Percentiles rank a stretch among this genome's conserved stretches.
Conservation (phyloP, 2,329 filamentous ascomycete genomes). For the Phyllosticta paracitricarpa region DNA sequence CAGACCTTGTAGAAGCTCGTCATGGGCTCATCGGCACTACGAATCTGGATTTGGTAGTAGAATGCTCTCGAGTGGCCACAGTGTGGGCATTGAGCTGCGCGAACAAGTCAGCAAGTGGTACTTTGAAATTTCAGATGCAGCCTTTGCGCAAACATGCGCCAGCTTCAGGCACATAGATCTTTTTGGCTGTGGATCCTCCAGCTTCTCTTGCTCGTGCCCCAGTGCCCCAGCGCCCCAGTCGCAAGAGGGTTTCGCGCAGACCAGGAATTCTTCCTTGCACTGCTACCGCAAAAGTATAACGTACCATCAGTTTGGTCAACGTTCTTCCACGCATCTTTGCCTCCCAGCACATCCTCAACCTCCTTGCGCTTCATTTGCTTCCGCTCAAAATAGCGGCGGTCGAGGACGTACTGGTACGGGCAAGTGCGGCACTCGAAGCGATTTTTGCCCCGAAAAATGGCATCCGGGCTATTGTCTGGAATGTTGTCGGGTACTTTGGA, state of each 20-base stretch:
- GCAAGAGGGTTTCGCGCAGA: too few relatives aligned
- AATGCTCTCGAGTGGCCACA: constrained; percentile 81
- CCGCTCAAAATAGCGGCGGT: constrained; percentile 71
- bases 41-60: constrained; percentile 95
- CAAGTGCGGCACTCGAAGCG: constrained; percentile 93
- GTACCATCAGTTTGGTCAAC: constrained; percentile 66
- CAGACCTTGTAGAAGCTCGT: constrained; percentile 85
- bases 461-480: constrained; percentile 26
- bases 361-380: constrained; percentile 74
- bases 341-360: constrained; percentile 82
- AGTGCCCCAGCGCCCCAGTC: background rate
- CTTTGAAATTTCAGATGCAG: background rate
- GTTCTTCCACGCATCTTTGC: constrained; percentile 80
- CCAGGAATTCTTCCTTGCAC: too few relatives aligned
- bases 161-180: background rate
- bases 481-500: constrained; percentile 36
- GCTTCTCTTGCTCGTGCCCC: background rate
- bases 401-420: constrained; percentile 80
- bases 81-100: constrained; percentile 68
- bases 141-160: background rate
- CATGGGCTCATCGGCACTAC: constrained; percentile 97
- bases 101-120: background rate
- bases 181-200: background rate
- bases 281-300: background rate
- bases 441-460: constrained; percentile 43